phyloP scores from a whole-genome alignment of 2,329 filamentous ascomycete species.

The Aspergillus sp. region DNA sequence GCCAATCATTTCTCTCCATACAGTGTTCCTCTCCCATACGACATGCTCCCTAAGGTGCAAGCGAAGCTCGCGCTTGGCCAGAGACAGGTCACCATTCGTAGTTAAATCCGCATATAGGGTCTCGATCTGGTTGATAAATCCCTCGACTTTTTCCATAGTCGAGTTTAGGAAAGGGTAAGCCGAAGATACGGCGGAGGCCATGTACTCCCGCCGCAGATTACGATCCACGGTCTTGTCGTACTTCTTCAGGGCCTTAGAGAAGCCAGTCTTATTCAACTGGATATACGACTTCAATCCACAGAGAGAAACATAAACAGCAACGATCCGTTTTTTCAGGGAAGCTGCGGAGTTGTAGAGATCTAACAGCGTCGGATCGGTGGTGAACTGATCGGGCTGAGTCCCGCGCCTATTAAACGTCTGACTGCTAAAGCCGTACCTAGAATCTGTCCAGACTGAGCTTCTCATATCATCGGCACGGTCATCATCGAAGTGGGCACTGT shows the following conservation, averaged over 20 bases:
- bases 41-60: conserved; percentile 94
- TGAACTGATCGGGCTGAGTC: conserved; percentile 70
- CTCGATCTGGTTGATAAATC: conserved; percentile 73
- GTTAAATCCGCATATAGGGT: conserved; percentile 76
- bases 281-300: conserved; percentile 96
- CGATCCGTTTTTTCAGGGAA: conserved; percentile 87
- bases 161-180: conserved; percentile 78
- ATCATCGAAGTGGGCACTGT: conserved; percentile 29
- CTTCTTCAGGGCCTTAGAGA: conserved; percentile 95
- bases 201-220: conserved; percentile 73
- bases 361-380: conserved; percentile 69
- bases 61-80: conserved; percentile 81
- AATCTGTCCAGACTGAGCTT: conserved; percentile 34
- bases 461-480: conserved; percentile 32
- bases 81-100: conserved; percentile 72
- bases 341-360: conserved; percentile 70
- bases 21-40: conserved; percentile 97
- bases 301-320: conserved; percentile 83
- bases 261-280: conserved; percentile 94
- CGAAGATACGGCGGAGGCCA: conserved; percentile 69
- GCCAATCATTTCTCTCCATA: conserved; percentile 98
- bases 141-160: conserved; percentile 70
- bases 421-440: conserved; percentile 18
- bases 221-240: conserved; percentile 95
- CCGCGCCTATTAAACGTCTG: conserved; percentile 22